Conservation (phyloP, 2,329 filamentous ascomycete genomes). For the Ceratocystiopsis brevicomis region DNA sequence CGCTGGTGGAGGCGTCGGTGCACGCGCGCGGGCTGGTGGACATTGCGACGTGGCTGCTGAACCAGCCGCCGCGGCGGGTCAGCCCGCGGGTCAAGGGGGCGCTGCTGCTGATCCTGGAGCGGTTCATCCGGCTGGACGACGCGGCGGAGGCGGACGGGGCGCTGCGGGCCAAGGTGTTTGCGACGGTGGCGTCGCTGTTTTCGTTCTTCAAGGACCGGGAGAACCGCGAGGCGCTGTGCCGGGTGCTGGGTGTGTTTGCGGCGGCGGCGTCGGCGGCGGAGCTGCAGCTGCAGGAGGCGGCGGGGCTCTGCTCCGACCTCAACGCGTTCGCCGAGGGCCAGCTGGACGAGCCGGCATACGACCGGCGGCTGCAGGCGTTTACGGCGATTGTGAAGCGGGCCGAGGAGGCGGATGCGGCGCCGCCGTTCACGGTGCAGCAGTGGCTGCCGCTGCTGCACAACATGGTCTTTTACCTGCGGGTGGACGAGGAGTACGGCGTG, state of each 20-base stretch:
- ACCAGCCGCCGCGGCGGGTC: slow-evolving; percentile 68
- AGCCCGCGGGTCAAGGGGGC: slow-evolving; percentile 67
- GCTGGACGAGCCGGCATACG: slow-evolving; percentile 77
- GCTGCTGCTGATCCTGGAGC: slow-evolving; percentile 60
- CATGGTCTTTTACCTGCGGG: slow-evolving; percentile 67
- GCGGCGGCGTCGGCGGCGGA: slow-evolving; percentile 24
- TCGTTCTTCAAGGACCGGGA: slow-evolving; percentile 72
- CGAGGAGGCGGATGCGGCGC: slow-evolving; percentile 18
- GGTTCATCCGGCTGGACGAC: slow-evolving; percentile 53
- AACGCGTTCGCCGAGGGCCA: slow-evolving; percentile 58
- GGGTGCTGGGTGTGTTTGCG: slow-evolving; percentile 54
- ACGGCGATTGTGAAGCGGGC: slow-evolving; percentile 45
- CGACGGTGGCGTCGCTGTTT: slow-evolving; percentile 63
- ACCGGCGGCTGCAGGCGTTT: slow-evolving; percentile 62
- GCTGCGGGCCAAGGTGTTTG: slow-evolving; percentile 47
- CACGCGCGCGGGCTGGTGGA: slow-evolving; percentile 63
- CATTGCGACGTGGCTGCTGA: slow-evolving; percentile 62
- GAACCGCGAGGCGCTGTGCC: slow-evolving; percentile 55
- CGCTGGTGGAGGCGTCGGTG: slow-evolving; percentile 44
- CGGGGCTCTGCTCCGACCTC: slow-evolving; percentile 54
- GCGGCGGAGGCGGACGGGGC: slow-evolving; percentile 14
- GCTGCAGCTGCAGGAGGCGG: slow-evolving; percentile 34
- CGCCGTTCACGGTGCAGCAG: slow-evolving; percentile 44
- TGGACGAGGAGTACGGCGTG: slow-evolving; percentile 77
- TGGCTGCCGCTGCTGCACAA: slow-evolving; percentile 85